A percentile compares a stretch with the other conserved stretches of the same genome.
phyloP scores from a whole-genome alignment of 495 filamentous ascomycete genomes.

The Annulohypoxylon maeteangense region DNA sequence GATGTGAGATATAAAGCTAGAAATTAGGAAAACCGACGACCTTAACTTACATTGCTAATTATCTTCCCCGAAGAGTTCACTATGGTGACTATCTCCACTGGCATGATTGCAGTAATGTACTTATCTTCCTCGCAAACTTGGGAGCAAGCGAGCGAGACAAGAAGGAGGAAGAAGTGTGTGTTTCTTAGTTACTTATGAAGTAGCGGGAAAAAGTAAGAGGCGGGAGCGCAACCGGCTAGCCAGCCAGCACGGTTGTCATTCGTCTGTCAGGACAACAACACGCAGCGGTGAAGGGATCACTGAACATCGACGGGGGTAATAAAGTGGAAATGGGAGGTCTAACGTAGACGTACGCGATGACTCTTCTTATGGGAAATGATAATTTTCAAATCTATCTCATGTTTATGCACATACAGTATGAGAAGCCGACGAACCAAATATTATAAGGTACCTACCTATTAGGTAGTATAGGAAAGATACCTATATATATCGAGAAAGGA shows the following conservation, averaged over 20 bases:
- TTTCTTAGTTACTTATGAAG: conserved; percentile 36
- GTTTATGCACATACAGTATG: conserved; percentile 18
- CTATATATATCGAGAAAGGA: conserved; percentile 5
- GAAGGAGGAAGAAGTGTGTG: conserved; percentile 14
- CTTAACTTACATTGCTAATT: conserved; percentile 80
- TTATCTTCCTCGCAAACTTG: conserved; percentile 19
- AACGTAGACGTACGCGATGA: conserved; percentile 23
- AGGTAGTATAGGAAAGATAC: background rate
- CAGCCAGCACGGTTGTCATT: conserved; percentile 38
- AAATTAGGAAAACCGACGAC: background rate
- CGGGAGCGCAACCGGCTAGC: conserved; percentile 37
- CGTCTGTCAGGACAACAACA: conserved; percentile 26
- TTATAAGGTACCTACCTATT: conserved; percentile 9
- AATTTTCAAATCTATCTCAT: conserved; percentile 17
- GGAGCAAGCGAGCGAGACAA: conserved; percentile 3
- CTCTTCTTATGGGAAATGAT: conserved; percentile 14
- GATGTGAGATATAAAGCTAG: conserved; percentile 3
- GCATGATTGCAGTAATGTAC: conserved; percentile 49
- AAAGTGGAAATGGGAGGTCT: conserved; percentile 40
- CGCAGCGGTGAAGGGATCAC: conserved; percentile 45
- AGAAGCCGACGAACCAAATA: conserved; percentile 25
- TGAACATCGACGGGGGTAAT: conserved; percentile 41
- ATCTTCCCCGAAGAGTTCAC: conserved; percentile 94
- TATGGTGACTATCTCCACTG: conserved; percentile 81
- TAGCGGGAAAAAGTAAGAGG: conserved; percentile 38